Evolutionary conservation across 495 filamentous ascomycete species (phyloP).

Genomic region (Aeminium ludgeri): DNA sequence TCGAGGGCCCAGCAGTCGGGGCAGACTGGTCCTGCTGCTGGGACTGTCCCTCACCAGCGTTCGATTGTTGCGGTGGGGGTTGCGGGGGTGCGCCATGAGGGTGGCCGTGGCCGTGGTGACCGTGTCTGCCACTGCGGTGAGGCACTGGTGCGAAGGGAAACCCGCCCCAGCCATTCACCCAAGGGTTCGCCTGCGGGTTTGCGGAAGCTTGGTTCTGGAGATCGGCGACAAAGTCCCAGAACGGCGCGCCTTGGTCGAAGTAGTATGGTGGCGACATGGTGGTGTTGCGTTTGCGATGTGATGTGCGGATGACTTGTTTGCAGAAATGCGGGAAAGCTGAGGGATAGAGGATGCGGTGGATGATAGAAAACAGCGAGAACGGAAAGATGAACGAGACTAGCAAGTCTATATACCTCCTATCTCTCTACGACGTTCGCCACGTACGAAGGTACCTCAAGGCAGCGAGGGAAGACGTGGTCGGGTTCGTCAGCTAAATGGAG

Average conservation of each 20-base stretch:
- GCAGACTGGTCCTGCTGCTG: background rate
- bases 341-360: no score
- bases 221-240: slow-evolving; percentile 30
- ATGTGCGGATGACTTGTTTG: no score
- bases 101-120: slow-evolving; percentile 1
- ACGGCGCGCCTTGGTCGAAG: slow-evolving; percentile 29
- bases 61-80: background rate
- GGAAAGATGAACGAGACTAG: no score
- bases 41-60: no score
- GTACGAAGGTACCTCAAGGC: no score
- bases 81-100: background rate
- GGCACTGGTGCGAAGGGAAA: slow-evolving; percentile 8
- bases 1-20: slow-evolving; percentile 11
- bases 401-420: background rate
- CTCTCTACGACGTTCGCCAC: no score
- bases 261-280: slow-evolving; percentile 27
- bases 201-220: slow-evolving; percentile 22
- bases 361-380: no score
- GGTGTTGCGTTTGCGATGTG: no score
- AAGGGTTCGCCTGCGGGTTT: slow-evolving; percentile 4
- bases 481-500: no score
- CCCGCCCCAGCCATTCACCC: slow-evolving; percentile 7
- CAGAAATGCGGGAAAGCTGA: no score
- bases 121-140: slow-evolving; percentile 8
- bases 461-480: no score